Evolutionary conservation across 345 rosid genomes (phyloP), one percentile per base, ranked within the genome.

Genomic region (Syzygium grande): DNA sequence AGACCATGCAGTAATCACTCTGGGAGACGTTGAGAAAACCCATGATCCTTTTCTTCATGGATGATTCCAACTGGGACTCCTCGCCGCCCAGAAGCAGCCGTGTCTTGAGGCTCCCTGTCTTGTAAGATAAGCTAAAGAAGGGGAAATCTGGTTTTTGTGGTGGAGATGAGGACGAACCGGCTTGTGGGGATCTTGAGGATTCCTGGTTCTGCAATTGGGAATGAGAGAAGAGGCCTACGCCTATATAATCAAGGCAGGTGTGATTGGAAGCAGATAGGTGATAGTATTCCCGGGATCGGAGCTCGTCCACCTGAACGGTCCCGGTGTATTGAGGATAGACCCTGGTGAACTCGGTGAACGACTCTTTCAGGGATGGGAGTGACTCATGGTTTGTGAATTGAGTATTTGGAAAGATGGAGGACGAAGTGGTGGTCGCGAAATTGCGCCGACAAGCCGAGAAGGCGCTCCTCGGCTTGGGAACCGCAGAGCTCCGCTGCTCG

Each of bases 171-270:
- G 91, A 90, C 52, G 96, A 91, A 55, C 96, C 91, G 1, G 90
- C 90, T 88, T 84, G 88, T 41, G 91, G 94, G 87, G 89, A 88
- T 30, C 86, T 87, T 53, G 94, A 86, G 52, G 89, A 88, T 41
- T 93, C 96, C 17, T 87, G 94, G 77, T 90, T 91, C 51, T 92
- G 95, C 41, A 94, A 87, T 90, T 97, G 99, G 49, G 97, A 89
- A 91, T 93, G 91, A 68, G 98, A 96, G 92, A 95, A 96, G 30
- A 97, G 94, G 85, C 99, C 99, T 23, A 93, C 93, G 52, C 99
- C 99, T 1, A 96, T 94, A 90, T 97, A 97, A 90, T 97, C 99
- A 87, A 97, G 97, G 89, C 99, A 97, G 84, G 97, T 94, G 91
- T 91, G 91, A 87, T 93, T 93, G 84, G 95, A 89, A 41, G 87